Evolutionary conservation across 441 rosid species (phyloP), one percentile per base, ranked within the genome.

Genomic region (Adansonia grandidieri): DNA sequence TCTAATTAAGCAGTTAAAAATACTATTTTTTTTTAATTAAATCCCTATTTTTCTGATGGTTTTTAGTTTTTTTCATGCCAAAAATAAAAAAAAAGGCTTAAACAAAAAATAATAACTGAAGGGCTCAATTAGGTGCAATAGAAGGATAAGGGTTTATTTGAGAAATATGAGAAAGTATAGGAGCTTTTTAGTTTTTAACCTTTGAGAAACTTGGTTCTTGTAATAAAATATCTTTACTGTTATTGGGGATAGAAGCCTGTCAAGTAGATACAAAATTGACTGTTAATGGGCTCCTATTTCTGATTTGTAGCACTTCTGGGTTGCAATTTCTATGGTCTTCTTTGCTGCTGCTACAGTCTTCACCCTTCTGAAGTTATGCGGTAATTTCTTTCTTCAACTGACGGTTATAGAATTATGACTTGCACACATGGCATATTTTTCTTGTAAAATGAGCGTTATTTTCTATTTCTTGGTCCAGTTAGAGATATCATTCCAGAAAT

Each of bases 261-360:
- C 20, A 53, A 11, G 22, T 76, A 57, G 45, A 53, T 78, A 67
- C 61, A 56, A 10, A 6, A 19, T 13, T 71, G 50, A 65, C 76
- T 78, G 7, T 53, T 53, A 67, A 66, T 74, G 24, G 65, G 53
- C 14, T 44, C 74, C 72, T 17, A 32, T 81, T 50, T 71, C 62
- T 68, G 76, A 11, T 66, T 78, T 85, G 81, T 86, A 96, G 99
- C 99, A 96, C 85, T 94, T 96, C 75, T 96, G 99, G 99, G 89
- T 96, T 82, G 98, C 98, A 64, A 92, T 94, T 63, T 93, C 99
- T 77, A 94, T 96, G 99, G 91, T 96, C 84, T 96, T 96, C 91
- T 93, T 94, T 79, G 75, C 92, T 74, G 98, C 98, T 76, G 99
- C 97, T 69, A 92, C 99, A 62, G 79, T 92, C 74, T 96, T 96